Evolutionary conservation across 2,329 filamentous ascomycete genomes (phyloP), one percentile per base, ranked within the genome.

Genomic region (Fusarium sp.): DNA sequence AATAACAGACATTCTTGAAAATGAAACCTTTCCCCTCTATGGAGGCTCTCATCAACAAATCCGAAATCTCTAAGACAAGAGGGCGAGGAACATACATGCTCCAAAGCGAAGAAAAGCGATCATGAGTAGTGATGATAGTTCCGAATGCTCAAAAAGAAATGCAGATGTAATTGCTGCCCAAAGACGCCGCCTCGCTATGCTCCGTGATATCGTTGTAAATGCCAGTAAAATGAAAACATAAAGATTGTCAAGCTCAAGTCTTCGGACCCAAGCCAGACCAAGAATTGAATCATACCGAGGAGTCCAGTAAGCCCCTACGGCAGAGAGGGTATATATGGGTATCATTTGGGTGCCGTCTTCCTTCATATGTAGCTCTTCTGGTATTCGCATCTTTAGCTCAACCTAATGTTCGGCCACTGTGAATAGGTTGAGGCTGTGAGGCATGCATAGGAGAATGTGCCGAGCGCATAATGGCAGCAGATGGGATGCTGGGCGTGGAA

Each of bases 401-500:
- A 32, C 80, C 81, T 54, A 84, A 71, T 4, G 80, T 80, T 44
- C 82, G 80, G 36, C 82, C 82, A 64, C 79, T 84, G 61, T 83
- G 80, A 33, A 86, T 81, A 27, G 81, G 77, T 65, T 82, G 81
- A 35, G 81, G 67, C 29, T 74, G 63, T 44, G 72, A 60, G 19
- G 71, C 57, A 59, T 75, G 72, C 38, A 72, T 71, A 38, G 71
- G 62, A 13, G 70, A 53, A 51, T 75, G 75, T 27, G 69, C 68
- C 13, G 73, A 65, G 43, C 70, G 67, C 15, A 76, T 67, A 25
- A 67, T 61, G 37, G 71, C 60, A 46, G 71, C 58, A 8, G 71
- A 66, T 23, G 71, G 51, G 29, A 74, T 62, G 45, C 49, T 58
- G 36, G 67, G 51, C 9, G 65, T 45, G 33, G 64, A 49, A 50